Base-by-base conservation (phyloP, 2,329 filamentous ascomycete species). In the Xylariales sp. region DNA sequence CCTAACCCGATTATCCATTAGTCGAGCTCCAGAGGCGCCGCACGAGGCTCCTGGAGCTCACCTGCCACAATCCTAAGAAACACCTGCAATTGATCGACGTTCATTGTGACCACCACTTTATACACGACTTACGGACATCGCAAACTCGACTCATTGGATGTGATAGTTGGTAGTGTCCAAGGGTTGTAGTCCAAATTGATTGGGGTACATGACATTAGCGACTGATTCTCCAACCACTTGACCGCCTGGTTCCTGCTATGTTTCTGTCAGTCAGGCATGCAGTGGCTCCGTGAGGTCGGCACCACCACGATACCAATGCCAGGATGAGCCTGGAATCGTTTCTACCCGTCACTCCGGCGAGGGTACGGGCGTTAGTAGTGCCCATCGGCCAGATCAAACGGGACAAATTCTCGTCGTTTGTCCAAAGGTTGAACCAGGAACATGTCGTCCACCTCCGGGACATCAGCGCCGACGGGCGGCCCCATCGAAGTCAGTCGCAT, bases 241-340 rank as follows among this genome's bases (percentile, higher is more conserved):
- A 39, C 27, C 36, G 36, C 36, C 18, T 39, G 25, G 10, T 22
- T 22, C n/a, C 16, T 40, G 38, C 38, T 35, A 42, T 27, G 27
- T 37, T 43, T 20, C 16, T 24, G 25, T 39, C 40, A 27, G 22
- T 31, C 39, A 49, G 43, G 54, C 50, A 56, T 56, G 53, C 50
- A 46, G 50, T 45, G 50, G 47, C 44, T 48, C 45, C 55, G 49
- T 44, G 50, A 53, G 53, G 50, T 51, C 34, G 53, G 49, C 39
- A 37, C 46, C 22, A 46, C 34, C 42, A 35, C 46, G 40, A 55
- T 40, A 49, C 64, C 61, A 60, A 69, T 73, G 68, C 65, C 73
- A 84, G 68, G 61, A 95, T 95, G 89, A 84, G 79, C 70, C 76
- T 86, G 68, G 91, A 96, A 73, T 83, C 87, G 65, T 80, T 95